Evolutionary conservation across 805 yeast species (phyloP).

Genomic region (Starmera pachycereana): DNA sequence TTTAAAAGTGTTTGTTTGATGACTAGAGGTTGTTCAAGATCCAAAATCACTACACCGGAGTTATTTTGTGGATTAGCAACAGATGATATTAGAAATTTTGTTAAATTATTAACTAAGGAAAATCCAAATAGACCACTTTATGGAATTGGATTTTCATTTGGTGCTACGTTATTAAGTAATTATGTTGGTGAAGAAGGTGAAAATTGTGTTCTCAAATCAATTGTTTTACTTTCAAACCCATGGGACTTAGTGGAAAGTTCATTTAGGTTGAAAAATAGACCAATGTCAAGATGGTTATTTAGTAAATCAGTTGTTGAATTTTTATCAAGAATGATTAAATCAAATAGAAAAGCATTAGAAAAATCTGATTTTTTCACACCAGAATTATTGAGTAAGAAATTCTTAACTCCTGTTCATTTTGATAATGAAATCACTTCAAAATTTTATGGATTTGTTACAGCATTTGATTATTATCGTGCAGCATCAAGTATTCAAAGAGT

Average conservation of each 20-base stretch:
- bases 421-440: constrained; percentile 54
- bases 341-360: constrained; percentile 27
- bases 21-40: constrained; percentile 70
- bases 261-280: constrained; percentile 28
- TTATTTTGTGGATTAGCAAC: constrained; percentile 62
- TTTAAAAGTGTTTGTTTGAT: constrained; percentile 57
- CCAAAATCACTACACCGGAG: constrained; percentile 59
- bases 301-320: constrained; percentile 31
- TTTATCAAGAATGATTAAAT: constrained; percentile 32
- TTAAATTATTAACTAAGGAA: constrained; percentile 35
- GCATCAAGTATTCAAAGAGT: constrained; percentile 54
- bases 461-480: constrained; percentile 51
- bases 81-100: constrained; percentile 52
- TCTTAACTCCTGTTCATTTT: constrained; percentile 38
- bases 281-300: constrained; percentile 30
- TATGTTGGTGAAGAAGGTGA: constrained; percentile 61
- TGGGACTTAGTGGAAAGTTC: constrained; percentile 60
- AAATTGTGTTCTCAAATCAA: constrained; percentile 41
- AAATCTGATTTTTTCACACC: constrained; percentile 23
- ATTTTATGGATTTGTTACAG: constrained; percentile 52
- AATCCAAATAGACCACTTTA: constrained; percentile 59
- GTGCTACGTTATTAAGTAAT: constrained; percentile 56
- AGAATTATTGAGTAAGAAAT: constrained; percentile 26
- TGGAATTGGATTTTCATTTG: constrained; percentile 62
- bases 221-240: constrained; percentile 54